A percentile compares a stretch with the other conserved stretches of the same genome.
These are phyloP conservation scores for Metarhizium humberi DNA, from an alignment of 2,329 filamentous ascomycete species.

Conservation along the genomic window DNA sequence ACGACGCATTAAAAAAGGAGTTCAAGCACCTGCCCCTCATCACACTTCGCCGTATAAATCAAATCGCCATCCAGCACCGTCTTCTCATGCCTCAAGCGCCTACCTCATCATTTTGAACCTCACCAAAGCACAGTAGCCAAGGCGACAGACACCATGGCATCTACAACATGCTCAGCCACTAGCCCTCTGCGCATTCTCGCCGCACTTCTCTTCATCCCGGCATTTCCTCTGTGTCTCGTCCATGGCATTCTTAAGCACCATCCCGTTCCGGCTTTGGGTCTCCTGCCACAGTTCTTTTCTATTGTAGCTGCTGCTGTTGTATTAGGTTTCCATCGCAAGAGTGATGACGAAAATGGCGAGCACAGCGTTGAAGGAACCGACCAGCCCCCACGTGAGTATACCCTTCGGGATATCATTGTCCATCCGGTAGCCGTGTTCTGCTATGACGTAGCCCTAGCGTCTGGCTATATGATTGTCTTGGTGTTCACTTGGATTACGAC, in stretches of 20 bases:
- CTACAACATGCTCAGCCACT: background rate
- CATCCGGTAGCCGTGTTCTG: slow-evolving; percentile 29
- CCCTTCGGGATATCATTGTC: slow-evolving; percentile 7
- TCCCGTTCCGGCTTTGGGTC: slow-evolving; percentile 27
- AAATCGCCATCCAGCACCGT: too few species aligned
- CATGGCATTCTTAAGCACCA: slow-evolving; percentile 26
- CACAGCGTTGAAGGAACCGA: background rate
- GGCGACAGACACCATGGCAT: background rate
- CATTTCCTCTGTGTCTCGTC: slow-evolving; percentile 28
- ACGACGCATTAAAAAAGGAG: too few species aligned
- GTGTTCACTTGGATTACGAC: slow-evolving; percentile 30
- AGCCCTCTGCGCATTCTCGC: slow-evolving; percentile 24
- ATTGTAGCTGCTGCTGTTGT: slow-evolving; percentile 16
- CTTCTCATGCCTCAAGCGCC: too few species aligned
- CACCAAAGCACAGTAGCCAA: too few species aligned
- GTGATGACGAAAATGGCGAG: background rate
- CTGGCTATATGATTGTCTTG: slow-evolving; percentile 27
- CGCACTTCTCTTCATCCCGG: slow-evolving; percentile 27
- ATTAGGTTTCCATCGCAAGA: slow-evolving; percentile 9
- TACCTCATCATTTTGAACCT: too few species aligned
- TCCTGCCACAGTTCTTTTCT: slow-evolving; percentile 29
- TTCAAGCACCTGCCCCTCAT: too few species aligned
- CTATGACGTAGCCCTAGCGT: slow-evolving; percentile 25
- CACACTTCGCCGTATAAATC: too few species aligned
- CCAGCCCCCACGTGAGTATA: background rate